Evolutionary conservation across 352 stramenopile genomes (phyloP), one percentile per base, ranked within the genome.

Genomic region (Lagenidium sp.): DNA sequence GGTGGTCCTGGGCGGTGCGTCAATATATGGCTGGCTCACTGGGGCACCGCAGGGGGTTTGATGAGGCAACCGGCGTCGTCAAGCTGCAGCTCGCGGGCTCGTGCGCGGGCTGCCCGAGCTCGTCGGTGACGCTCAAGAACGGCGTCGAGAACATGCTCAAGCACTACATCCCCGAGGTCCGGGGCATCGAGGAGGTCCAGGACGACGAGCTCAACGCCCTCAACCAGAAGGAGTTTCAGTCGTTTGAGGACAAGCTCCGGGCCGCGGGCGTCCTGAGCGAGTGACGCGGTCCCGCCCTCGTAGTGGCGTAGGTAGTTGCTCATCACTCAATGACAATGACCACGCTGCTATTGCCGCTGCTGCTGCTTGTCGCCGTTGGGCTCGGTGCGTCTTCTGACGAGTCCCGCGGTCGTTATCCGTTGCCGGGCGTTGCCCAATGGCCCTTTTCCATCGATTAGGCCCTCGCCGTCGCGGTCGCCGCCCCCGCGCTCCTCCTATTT

Each of bases 91-190:
- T 98, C 24, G 88, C 93, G 8, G 97, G 97, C 16, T 97, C 88
- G 22, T 99, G 97, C 61, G 95, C 96, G 0, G 97, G 97, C 23
- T 99, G 97, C 64, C 95, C 97, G 11, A 97, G 75, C 52, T 98
- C 90, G 20, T 96, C 85, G 24, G 94, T 99, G 15, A 99, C 97
- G 36, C 84, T 99, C 53, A 98, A 98, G 70, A 93, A 98, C 60
- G 97, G 96, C 34, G 96, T 99, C 21, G 97, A 99, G 67, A 99
- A 99, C 64, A 99, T 99, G 97, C 80, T 99, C 24, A 99, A 98
- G 90, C 96, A 99, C 71, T 99, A 99, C 68, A 98, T 99, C 52
- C 96, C 96, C 0, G 97, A 99, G 74, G 96, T 99, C 26, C 72
- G 64, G 36, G 63, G 53, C 38, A 87, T 94, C 45, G 65, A 89